Conservation (phyloP, 768 basidiomycete genomes). For the Podaxis mareebaensis region DNA sequence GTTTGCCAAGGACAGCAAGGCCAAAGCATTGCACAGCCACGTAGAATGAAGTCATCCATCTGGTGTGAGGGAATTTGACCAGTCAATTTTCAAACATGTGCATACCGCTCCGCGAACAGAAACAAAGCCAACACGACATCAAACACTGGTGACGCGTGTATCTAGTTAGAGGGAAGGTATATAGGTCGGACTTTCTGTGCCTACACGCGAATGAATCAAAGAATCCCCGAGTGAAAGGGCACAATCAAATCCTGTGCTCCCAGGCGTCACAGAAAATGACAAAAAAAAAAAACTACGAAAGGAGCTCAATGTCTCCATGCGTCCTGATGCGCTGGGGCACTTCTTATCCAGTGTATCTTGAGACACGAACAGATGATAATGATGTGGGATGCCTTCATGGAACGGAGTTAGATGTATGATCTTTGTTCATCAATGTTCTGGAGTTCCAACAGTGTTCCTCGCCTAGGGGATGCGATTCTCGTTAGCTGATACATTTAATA, state of each 20-base stretch:
- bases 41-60: neutral
- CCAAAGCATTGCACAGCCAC: conserved; percentile 15
- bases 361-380: neutral
- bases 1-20: conserved; percentile 19
- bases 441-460: conserved; percentile 20
- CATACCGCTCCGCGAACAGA: too few species aligned
- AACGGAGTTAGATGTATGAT: neutral
- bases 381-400: neutral
- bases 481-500: neutral
- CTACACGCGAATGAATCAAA: too few species aligned
- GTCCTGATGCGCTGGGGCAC: neutral
- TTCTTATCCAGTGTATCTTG: conserved; percentile 1
- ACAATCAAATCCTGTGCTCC: too few species aligned
- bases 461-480: conserved; percentile 22
- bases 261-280: too few species aligned
- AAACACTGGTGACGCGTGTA: too few species aligned
- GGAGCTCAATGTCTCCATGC: neutral
- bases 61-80: neutral
- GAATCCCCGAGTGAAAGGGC: neutral
- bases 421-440: conserved; percentile 2
- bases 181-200: neutral
- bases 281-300: neutral
- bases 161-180: too few species aligned
- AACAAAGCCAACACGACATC: too few species aligned
- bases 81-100: too few species aligned